phyloP scores from a whole-genome alignment of 2,329 filamentous ascomycete species.

The Pyrenophora teres region DNA sequence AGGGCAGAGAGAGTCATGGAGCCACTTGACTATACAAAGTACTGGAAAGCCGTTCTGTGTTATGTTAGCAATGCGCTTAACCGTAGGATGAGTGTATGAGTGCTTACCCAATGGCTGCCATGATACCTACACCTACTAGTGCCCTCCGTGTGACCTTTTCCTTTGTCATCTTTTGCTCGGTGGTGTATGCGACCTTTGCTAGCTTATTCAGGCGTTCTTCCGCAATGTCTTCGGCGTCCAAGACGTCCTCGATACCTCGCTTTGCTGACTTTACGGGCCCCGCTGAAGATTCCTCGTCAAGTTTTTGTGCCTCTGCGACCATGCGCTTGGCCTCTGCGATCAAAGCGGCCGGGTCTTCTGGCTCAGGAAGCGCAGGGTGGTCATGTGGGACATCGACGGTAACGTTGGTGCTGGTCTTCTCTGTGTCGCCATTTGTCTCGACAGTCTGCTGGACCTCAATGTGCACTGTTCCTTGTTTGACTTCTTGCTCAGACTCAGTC shows the following conservation, averaged over 20 bases:
- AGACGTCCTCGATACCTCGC: conserved; percentile 62
- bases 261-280: conserved; percentile 33
- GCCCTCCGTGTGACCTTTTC: conserved; percentile 86
- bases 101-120: conserved; percentile 87
- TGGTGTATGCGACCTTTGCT: conserved; percentile 59
- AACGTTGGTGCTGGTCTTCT: conserved; percentile 73
- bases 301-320: conserved; percentile 73
- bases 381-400: conserved; percentile 75
- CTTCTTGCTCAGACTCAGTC: conserved; percentile 12
- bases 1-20: conserved; percentile 5
- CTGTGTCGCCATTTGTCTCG: conserved; percentile 62
- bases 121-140: conserved; percentile 82
- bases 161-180: conserved; percentile 80
- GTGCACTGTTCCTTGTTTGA: conserved; percentile 60
- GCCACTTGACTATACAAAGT: conserved; percentile 25
- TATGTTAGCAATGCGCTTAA: conserved; percentile 19
- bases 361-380: conserved; percentile 68
- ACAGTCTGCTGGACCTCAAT: conserved; percentile 72
- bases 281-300: conserved; percentile 43
- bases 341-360: conserved; percentile 81
- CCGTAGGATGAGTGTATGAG: not conserved
- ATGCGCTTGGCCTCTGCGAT: conserved; percentile 85
- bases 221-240: conserved; percentile 55
- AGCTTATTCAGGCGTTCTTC: conserved; percentile 69
- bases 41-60: conserved; percentile 36